Conservation (phyloP, 306 rosid species). For the Corylus americana region DNA sequence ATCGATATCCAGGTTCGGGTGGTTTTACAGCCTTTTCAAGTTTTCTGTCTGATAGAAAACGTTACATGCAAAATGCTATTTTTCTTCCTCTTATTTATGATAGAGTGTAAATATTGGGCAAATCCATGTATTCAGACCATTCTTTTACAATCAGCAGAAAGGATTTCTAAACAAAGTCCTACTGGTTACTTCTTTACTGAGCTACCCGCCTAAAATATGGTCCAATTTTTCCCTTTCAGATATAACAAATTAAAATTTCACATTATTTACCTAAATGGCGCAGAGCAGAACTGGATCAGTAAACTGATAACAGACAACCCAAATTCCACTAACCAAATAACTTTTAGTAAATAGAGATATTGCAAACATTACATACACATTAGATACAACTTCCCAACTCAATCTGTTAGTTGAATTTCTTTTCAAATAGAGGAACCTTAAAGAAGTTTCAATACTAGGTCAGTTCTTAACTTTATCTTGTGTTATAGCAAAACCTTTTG, state of each 20-base stretch:
- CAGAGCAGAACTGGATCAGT: no score
- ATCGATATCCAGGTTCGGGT: not conserved
- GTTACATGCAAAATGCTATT: not conserved
- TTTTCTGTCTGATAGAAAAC: not conserved
- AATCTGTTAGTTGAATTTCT: not conserved
- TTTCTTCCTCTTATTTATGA: not conserved
- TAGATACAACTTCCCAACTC: not conserved
- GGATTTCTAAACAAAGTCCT: not conserved
- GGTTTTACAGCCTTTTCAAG: constrained; percentile 2
- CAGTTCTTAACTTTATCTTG: not conserved
- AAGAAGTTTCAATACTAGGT: not conserved
- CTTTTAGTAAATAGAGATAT: not conserved
- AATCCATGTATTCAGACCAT: not conserved
- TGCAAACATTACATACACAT: not conserved
- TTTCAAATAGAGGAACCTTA: not conserved
- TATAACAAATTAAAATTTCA: no score
- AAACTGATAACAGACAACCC: no score
- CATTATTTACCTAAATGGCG: no score
- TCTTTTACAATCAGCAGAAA: not conserved
- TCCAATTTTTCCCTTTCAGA: no score
- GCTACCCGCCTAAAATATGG: no score
- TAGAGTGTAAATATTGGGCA: not conserved
- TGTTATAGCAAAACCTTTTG: not conserved
- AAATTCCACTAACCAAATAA: no score
- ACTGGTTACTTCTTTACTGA: not conserved